Evolutionary conservation across 805 yeast species (phyloP).

Genomic region (Cyberlindnera bimundalis): DNA sequence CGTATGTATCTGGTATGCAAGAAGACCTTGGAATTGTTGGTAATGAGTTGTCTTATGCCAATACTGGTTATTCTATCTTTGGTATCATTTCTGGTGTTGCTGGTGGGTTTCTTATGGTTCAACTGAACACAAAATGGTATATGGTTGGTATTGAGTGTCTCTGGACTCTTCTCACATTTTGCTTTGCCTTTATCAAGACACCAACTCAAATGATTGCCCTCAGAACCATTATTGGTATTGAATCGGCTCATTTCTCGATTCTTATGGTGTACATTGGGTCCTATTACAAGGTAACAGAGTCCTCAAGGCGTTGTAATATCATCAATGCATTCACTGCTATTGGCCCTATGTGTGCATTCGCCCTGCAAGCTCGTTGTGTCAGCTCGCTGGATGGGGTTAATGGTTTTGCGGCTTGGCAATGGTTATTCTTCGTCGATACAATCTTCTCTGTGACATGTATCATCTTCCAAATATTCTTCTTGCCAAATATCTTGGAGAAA

Average conservation of each 20-base stretch:
- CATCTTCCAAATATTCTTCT: conserved; percentile 14
- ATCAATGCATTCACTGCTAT: conserved; percentile 61
- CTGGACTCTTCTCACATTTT: conserved; percentile 69
- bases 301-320: conserved; percentile 58
- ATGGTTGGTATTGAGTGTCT: conserved; percentile 8
- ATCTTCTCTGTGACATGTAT: conserved; percentile 40
- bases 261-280: conserved; percentile 58
- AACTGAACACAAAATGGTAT: conserved; percentile 52
- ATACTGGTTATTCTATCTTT: conserved; percentile 56
- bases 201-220: conserved; percentile 54
- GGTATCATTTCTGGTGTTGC: conserved; percentile 57
- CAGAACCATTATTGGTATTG: conserved; percentile 66
- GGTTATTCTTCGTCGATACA: conserved; percentile 67
- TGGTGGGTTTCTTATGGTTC: conserved; percentile 50
- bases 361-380: conserved; percentile 51
- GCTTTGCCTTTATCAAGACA: conserved; percentile 45
- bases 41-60: conserved; percentile 58
- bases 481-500: conserved; percentile 28
- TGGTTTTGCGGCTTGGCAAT: conserved; percentile 59
- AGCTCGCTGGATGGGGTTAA: conserved; percentile 38
- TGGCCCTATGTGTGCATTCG: conserved; percentile 57
- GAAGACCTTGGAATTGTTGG: conserved; percentile 54
- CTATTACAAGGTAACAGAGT: conserved; percentile 54
- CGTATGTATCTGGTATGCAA: conserved; percentile 62
- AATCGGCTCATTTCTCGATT: conserved; percentile 64